Base-by-base conservation (phyloP, 805 yeast species). In the Clavispora fructus region DNA sequence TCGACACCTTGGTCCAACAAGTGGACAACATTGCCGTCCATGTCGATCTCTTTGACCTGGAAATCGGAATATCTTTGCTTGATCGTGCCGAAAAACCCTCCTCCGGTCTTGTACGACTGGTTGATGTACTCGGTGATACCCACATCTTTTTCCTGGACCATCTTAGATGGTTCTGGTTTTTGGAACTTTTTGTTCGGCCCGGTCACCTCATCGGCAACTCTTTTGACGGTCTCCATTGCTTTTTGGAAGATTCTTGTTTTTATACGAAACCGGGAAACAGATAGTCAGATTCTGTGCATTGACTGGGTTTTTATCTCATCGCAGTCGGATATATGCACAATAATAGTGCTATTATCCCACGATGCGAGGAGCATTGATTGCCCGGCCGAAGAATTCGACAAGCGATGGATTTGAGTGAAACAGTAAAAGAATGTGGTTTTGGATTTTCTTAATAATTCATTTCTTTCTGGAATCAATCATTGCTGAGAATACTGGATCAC, bases 51-150 rank as follows among this genome's bases (percentile, higher is more conserved):
- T 64, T 90, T 88, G 39, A 94, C 99, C 60, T 88, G 75, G 62
- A 94, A 94, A 62, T 94, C 99, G 11, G 96, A 84, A 65, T 90
- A 91, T 50, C 97, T 73, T 60, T 87, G 95, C 64, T 94, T 94
- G 56, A 94, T 72, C 12, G 77, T 74, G 2, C 98, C 99, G 14
- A 64, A 62, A 52, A 94, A 88, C 3, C 97, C 95, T 2, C 59
- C 59, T 32, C 60, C 47, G 25, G 47, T 48, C 9, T 72, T 64
- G 25, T 71, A 56, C 5, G 69, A 74, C 2, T 71, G 61, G 41
- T 80, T 79, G 31, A 89, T 66, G 56, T 70, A 91, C 43, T 79
- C 79, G 1, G 88, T 82, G 52, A 94, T 92, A 6, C 99, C 99
- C 9, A 94, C 99, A 62, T 90, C 95, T 2, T 53, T 32, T 60